These are phyloP conservation scores for Solanum tacnaense DNA, from an alignment of 257 asterid genomes.

Conservation along the genomic window DNA sequence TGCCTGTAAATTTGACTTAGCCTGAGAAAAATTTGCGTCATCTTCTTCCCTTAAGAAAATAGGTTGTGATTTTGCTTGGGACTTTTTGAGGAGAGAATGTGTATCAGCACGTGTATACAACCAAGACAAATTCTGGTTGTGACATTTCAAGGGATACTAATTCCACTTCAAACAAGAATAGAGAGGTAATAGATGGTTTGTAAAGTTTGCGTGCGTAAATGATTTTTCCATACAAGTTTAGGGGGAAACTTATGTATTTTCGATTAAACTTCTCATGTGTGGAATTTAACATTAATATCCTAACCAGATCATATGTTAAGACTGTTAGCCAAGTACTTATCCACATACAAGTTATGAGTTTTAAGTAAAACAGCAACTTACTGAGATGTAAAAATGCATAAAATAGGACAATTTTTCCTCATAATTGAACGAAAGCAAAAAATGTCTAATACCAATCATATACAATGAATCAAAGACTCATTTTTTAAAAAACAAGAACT, in stretches of 20 bases:
- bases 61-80: neutral
- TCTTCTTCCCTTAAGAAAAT: neutral
- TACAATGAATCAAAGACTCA: neutral
- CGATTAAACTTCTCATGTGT: neutral
- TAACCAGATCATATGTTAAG: neutral
- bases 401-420: neutral
- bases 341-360: neutral
- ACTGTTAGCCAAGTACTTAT: neutral
- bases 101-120: too few species aligned
- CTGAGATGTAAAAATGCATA: neutral
- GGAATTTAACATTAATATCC: neutral
- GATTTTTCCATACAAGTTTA: neutral
- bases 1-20: neutral
- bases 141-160: neutral
- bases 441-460: neutral
- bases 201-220: neutral
- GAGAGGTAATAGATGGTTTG: neutral
- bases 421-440: neutral
- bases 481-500: neutral
- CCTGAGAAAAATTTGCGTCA: neutral
- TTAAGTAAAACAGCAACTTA: neutral
- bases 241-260: neutral
- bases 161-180: neutral
- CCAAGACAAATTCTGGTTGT: neutral
- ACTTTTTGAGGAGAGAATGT: neutral